A percentile compares a stretch with the other conserved stretches of the same genome.
Conservation (phyloP, 1,284 basidiomycete species). For the Naganishia sp. region DNA sequence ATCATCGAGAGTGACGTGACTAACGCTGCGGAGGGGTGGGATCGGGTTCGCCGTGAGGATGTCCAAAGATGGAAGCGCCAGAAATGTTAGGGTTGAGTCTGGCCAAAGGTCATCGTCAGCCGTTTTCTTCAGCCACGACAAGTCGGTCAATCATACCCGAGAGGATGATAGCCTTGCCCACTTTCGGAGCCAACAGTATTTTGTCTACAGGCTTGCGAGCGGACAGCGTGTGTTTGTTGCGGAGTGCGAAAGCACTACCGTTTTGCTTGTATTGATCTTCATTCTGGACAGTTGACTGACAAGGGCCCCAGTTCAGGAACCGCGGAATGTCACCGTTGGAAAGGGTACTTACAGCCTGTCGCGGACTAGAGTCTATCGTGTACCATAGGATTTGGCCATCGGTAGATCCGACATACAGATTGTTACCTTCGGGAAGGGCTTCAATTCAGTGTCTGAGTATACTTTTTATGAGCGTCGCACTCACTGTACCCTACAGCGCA, state of each 20-base stretch:
- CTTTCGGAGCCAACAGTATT: conserved; percentile 72
- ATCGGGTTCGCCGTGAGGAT: conserved; percentile 63
- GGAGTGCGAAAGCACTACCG: conserved; percentile 46
- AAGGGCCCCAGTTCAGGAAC: conserved; percentile 10
- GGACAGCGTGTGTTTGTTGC: conserved; percentile 49
- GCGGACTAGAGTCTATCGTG: conserved; percentile 41
- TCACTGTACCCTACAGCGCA: conserved; percentile 51
- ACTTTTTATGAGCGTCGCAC: background rate
- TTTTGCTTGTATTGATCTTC: background rate
- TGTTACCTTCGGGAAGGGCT: conserved; percentile 35
- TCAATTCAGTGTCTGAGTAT: background rate
- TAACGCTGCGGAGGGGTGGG: conserved; percentile 74
- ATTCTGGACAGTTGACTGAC: conserved; percentile 11
- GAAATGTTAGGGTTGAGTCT: conserved; percentile 79
- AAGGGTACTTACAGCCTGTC: conserved; percentile 6
- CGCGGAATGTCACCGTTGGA: background rate
- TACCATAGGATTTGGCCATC: conserved; percentile 55
- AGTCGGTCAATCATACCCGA: conserved; percentile 60
- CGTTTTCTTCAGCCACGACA: background rate
- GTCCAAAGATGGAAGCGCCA: conserved; percentile 75
- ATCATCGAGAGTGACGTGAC: conserved; percentile 77
- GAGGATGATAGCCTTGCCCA: conserved; percentile 68
- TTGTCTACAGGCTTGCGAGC: conserved; percentile 63
- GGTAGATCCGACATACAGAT: conserved; percentile 52
- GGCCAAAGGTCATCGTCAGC: conserved; percentile 17